Conservation (phyloP, 2,329 filamentous ascomycete genomes). For the Colletotrichum plurivorum region DNA sequence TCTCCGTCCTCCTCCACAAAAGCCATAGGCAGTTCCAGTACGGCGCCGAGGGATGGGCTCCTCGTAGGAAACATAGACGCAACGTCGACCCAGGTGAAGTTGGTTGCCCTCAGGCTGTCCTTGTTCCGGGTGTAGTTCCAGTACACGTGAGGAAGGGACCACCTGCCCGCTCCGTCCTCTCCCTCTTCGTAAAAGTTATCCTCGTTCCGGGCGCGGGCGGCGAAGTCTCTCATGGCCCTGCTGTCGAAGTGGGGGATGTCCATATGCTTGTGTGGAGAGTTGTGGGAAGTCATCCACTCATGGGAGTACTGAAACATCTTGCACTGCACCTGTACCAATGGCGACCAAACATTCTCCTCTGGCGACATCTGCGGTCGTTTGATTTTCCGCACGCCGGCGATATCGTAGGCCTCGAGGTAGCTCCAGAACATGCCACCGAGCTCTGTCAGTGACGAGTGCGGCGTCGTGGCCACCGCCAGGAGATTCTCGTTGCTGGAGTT, state of each 20-base stretch:
- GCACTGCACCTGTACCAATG: neutral
- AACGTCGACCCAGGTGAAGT: neutral
- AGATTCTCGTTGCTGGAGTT: neutral
- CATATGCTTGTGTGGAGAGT: neutral
- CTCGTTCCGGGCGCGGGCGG: neutral
- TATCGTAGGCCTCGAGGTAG: neutral
- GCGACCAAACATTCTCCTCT: neutral
- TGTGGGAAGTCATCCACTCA: too few relatives aligned
- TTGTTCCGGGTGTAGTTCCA: neutral
- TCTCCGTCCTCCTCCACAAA: too few relatives aligned
- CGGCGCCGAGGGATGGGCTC: neutral
- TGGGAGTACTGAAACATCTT: neutral
- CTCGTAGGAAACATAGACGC: neutral
- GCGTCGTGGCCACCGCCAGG: neutral
- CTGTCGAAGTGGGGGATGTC: neutral
- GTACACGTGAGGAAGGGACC: neutral
- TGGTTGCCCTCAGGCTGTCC: neutral
- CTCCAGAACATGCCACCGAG: neutral
- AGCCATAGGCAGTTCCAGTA: neutral
- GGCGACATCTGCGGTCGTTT: neutral
- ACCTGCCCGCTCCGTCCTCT: neutral
- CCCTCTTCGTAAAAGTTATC: neutral
- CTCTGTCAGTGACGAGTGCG: neutral
- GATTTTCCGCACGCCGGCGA: neutral
- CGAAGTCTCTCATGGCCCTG: neutral